phyloP scores from a whole-genome alignment of 768 basidiomycete genomes.

The Leucosporidium creatinivorum region DNA sequence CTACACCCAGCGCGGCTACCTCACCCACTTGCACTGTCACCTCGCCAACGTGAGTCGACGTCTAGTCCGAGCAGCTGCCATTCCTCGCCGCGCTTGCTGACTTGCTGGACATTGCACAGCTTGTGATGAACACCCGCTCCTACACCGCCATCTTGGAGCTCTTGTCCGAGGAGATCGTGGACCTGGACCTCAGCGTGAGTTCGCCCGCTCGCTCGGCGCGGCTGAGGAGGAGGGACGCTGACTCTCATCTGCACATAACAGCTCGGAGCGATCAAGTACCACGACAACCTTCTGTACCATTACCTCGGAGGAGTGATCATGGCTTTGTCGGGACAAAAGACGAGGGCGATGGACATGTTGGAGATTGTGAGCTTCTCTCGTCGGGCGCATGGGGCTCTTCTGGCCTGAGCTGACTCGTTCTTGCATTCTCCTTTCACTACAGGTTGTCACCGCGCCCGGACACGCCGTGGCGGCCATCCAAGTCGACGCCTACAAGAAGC shows the following conservation, averaged over 20 bases:
- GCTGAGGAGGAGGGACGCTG: too few species aligned
- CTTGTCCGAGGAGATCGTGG: slow-evolving; percentile 57
- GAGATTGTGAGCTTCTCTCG: slow-evolving; percentile 53
- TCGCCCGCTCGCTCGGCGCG: slow-evolving; percentile 8
- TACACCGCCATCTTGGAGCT: slow-evolving; percentile 57
- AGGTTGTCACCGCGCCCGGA: slow-evolving; percentile 48
- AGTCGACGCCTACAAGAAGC: slow-evolving; percentile 78
- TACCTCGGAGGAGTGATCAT: slow-evolving; percentile 69
- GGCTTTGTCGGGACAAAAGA: slow-evolving; percentile 59
- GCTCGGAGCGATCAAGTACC: slow-evolving; percentile 57
- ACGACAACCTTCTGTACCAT: slow-evolving; percentile 76
- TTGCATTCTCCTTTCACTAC: slow-evolving; percentile 40
- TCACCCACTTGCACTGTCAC: slow-evolving; percentile 63
- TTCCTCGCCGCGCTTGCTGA: neutral
- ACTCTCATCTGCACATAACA: slow-evolving; percentile 40
- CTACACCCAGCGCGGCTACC: slow-evolving; percentile 53
- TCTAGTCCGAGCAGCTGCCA: too few species aligned
- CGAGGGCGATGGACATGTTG: slow-evolving; percentile 65
- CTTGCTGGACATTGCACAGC: slow-evolving; percentile 42
- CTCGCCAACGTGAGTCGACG: slow-evolving; percentile 54
- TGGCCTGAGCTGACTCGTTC: too few species aligned
- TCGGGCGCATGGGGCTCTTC: too few species aligned
- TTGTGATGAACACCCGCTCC: slow-evolving; percentile 53
- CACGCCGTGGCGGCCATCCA: slow-evolving; percentile 59
- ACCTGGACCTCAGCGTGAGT: slow-evolving; percentile 49